Conservation (phyloP, 306 rosid genomes). For the Carpinus viminea region DNA sequence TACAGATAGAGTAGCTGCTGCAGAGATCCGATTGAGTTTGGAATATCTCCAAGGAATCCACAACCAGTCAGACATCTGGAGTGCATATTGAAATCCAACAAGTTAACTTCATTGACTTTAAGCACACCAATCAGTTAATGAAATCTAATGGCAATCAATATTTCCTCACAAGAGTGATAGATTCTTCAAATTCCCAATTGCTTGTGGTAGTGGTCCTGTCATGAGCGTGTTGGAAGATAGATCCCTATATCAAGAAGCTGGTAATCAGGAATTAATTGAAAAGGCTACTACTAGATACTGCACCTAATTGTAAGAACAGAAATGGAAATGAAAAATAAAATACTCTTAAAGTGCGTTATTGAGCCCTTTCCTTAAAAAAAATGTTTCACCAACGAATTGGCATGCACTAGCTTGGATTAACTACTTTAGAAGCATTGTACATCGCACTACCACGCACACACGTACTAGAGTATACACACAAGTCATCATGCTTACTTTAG, state of each 20-base stretch:
- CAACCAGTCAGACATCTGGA: not conserved
- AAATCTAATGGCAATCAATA: not conserved
- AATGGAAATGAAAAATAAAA: too few relatives aligned
- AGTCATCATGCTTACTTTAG: too few relatives aligned
- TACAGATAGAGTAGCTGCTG: not conserved
- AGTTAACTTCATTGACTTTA: not conserved
- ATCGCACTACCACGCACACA: too few relatives aligned
- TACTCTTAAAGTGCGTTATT: too few relatives aligned
- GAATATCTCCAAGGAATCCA: not conserved
- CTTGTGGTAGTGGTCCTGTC: not conserved
- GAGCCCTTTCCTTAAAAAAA: too few relatives aligned
- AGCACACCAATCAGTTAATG: not conserved
- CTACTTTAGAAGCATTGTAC: too few relatives aligned
- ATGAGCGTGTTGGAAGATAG: not conserved
- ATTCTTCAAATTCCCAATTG: not conserved
- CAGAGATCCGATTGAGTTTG: not conserved
- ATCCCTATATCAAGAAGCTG: constrained; percentile 2
- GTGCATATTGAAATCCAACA: not conserved
- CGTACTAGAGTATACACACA: too few relatives aligned
- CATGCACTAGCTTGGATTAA: too few relatives aligned
- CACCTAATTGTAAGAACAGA: not conserved
- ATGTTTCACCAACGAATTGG: too few relatives aligned
- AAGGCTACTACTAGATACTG: not conserved
- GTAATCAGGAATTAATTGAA: not conserved
- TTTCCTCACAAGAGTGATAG: not conserved